Conservation (phyloP, 2,329 filamentous ascomycete genomes). For the Colletotrichum costaricense region DNA sequence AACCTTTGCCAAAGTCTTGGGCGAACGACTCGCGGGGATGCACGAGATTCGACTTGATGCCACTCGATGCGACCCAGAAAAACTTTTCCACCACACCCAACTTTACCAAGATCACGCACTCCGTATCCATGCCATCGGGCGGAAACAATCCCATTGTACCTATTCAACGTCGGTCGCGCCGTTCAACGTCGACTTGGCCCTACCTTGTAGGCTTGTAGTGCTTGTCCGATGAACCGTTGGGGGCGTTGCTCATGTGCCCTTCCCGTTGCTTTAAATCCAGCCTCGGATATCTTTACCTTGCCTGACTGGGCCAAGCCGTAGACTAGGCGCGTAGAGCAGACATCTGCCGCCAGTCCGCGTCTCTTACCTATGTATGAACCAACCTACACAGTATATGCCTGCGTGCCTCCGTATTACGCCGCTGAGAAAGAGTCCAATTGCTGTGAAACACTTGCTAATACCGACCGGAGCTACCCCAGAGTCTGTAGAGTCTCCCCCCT, state of each 20-base stretch:
- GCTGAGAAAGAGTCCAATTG: neutral
- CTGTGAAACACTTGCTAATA: neutral
- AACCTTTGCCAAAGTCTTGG: constrained; percentile 22
- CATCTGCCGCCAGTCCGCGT: neutral
- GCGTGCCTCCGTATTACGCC: no score
- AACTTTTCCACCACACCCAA: neutral
- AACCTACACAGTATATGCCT: no score
- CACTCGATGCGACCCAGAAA: neutral
- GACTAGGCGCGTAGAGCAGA: neutral
- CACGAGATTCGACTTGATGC: neutral
- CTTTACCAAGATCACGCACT: neutral
- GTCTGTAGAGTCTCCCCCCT: neutral
- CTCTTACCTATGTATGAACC: neutral
- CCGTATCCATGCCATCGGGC: neutral
- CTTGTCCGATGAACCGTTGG: neutral
- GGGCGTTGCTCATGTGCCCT: constrained; percentile 10
- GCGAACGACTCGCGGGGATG: constrained; percentile 16
- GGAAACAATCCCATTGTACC: neutral
- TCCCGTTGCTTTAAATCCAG: neutral
- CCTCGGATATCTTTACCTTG: neutral
- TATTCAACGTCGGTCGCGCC: neutral
- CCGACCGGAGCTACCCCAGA: constrained; percentile 12
- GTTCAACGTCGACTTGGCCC: neutral
- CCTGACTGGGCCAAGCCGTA: neutral
- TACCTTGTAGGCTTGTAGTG: neutral